These are phyloP conservation scores for Juncus inflexus DNA, from an alignment of 176 grass and related monocot genomes.

Conservation along the genomic window DNA sequence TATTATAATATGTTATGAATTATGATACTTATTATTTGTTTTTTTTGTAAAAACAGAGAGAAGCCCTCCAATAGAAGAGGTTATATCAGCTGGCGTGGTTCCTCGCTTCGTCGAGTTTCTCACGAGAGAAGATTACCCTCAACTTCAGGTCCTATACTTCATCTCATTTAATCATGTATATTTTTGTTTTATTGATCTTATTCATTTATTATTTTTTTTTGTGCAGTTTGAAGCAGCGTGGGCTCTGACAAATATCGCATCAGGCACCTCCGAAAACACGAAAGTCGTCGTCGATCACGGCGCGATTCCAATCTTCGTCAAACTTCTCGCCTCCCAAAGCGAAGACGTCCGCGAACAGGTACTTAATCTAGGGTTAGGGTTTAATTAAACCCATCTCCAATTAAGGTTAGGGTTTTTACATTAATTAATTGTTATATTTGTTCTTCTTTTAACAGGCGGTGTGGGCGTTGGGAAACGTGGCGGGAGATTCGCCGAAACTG, in stretches of 20 bases:
- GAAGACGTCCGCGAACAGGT: slow-evolving; percentile 93
- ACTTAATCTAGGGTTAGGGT: not conserved
- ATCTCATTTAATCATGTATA: not conserved
- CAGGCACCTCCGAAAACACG: slow-evolving; percentile 86
- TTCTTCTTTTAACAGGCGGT: slow-evolving; percentile 52
- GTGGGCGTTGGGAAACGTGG: slow-evolving; percentile 94
- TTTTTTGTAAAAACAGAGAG: slow-evolving; percentile 41
- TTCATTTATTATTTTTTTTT: not conserved
- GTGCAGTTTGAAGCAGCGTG: slow-evolving; percentile 92
- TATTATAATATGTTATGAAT: too few relatives aligned
- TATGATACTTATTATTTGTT: not conserved
- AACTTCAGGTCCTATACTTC: slow-evolving; percentile 65
- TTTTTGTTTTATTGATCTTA: not conserved
- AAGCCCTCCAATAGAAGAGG: slow-evolving; percentile 85
- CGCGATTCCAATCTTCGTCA: slow-evolving; percentile 87
- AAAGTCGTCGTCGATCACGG: slow-evolving; percentile 82
- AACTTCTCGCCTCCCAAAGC: slow-evolving; percentile 57
- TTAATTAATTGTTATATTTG: too few relatives aligned
- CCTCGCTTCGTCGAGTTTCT: slow-evolving; percentile 84
- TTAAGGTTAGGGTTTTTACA: not conserved
- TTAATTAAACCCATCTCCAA: not conserved
- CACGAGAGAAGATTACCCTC: slow-evolving; percentile 74
- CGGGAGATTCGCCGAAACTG: slow-evolving; percentile 85
- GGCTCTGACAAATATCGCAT: slow-evolving; percentile 93
- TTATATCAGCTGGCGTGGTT: slow-evolving; percentile 78